These are phyloP conservation scores for Saccharomycopsis guyanensis DNA, from an alignment of 805 yeast genomes.

Conservation along the genomic window DNA sequence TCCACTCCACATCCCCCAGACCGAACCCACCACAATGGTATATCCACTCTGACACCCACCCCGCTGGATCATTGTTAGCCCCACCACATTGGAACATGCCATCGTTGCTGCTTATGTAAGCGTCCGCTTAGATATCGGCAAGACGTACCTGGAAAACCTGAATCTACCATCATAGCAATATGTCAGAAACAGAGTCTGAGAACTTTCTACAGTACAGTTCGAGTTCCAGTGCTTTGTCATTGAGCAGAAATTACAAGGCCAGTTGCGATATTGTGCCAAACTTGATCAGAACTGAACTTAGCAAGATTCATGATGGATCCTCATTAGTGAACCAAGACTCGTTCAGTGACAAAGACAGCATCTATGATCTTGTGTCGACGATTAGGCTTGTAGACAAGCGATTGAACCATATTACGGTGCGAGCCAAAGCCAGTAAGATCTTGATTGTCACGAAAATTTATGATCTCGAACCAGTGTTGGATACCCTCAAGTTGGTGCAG, in stretches of 20 bases:
- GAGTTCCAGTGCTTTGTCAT: background rate
- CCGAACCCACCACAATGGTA: too few relatives aligned
- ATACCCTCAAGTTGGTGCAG: constrained; percentile 23
- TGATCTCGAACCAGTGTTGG: constrained; percentile 28
- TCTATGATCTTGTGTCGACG: constrained; percentile 24
- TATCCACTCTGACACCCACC: too few relatives aligned
- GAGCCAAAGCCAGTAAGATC: constrained; percentile 24
- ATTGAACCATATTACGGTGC: constrained; percentile 27
- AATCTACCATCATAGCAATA: too few relatives aligned
- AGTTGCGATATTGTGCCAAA: constrained; percentile 19
- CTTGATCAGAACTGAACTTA: constrained; percentile 13
- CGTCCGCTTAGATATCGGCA: too few relatives aligned
- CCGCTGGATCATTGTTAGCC: too few relatives aligned
- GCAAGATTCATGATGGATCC: background rate
- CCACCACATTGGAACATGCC: too few relatives aligned
- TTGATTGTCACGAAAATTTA: constrained; percentile 28
- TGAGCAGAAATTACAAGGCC: constrained; percentile 6
- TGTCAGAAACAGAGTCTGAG: background rate
- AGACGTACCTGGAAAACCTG: too few relatives aligned
- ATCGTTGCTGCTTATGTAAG: too few relatives aligned
- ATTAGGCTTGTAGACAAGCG: constrained; percentile 27
- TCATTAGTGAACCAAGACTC: background rate
- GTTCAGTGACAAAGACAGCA: constrained; percentile 6
- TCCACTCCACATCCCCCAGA: too few relatives aligned
- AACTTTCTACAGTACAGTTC: background rate